Conservation (phyloP, 768 basidiomycete species). For the Pisolithus orientalis region DNA sequence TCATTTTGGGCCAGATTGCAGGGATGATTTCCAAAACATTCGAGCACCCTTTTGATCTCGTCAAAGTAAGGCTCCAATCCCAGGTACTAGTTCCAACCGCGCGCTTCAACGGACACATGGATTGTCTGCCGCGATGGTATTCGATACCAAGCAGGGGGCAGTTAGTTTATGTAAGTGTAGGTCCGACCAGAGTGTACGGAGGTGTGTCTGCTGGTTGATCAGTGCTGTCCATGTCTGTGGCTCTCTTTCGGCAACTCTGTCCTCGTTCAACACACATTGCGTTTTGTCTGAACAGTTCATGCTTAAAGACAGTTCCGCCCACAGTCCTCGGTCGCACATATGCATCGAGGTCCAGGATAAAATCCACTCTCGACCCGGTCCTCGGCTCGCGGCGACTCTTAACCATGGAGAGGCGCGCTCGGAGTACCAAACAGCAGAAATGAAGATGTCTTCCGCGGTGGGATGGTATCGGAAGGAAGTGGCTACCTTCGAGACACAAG, state of each 20-base stretch:
- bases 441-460: conserved; percentile 54
- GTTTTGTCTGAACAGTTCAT: background rate
- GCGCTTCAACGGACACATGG: conserved; percentile 79
- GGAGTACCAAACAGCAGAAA: conserved; percentile 59
- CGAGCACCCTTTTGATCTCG: conserved; percentile 93
- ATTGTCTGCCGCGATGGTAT: conserved; percentile 82
- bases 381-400: conserved; percentile 65
- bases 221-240: conserved; percentile 30
- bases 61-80: conserved; percentile 90
- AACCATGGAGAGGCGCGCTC: conserved; percentile 43
- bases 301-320: background rate
- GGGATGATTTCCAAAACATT: conserved; percentile 84
- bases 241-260: too few relatives aligned
- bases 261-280: too few relatives aligned
- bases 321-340: conserved; percentile 14
- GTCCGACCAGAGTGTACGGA: too few relatives aligned
- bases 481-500: conserved; percentile 62
- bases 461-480: conserved; percentile 77
- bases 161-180: too few relatives aligned
- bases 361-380: conserved; percentile 53
- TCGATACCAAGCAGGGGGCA: conserved; percentile 64
- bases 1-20: conserved; percentile 46
- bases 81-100: conserved; percentile 70
- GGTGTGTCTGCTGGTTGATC: too few relatives aligned
- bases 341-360: conserved; percentile 26